A percentile compares a stretch with the other conserved stretches of the same genome.
phyloP scores from a whole-genome alignment of 2,329 filamentous ascomycete genomes.

The Colletotrichum scovillei region DNA sequence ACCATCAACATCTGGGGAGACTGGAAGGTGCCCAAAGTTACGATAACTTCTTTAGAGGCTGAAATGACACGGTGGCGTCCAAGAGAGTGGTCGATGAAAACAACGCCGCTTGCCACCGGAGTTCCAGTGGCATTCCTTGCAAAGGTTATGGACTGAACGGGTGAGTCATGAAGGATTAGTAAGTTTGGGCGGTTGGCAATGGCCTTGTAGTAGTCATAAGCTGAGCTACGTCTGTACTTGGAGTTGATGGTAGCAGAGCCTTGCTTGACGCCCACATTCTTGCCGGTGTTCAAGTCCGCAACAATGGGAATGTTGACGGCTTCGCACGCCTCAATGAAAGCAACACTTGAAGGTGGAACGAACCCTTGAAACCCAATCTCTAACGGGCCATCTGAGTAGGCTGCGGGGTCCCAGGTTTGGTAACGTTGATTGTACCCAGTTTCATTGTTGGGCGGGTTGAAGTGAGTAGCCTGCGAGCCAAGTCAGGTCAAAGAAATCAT shows the following conservation, averaged over 20 bases:
- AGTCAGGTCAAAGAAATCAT: not conserved
- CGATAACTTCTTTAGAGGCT: conserved; percentile 34
- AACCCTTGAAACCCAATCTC: conserved; percentile 42
- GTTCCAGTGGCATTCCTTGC: conserved; percentile 19
- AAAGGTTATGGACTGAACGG: conserved; percentile 37
- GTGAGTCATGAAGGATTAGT: conserved; percentile 40
- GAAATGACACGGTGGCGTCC: conserved; percentile 34
- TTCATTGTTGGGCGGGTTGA: conserved; percentile 38
- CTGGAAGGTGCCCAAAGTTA: conserved; percentile 33
- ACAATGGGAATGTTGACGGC: conserved; percentile 40
- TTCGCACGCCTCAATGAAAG: conserved; percentile 40
- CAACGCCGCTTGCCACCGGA: conserved; percentile 38
- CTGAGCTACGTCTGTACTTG: conserved; percentile 40
- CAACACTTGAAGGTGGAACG: conserved; percentile 42
- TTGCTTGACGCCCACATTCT: conserved; percentile 43
- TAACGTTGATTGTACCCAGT: conserved; percentile 39
- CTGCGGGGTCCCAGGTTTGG: conserved; percentile 41
- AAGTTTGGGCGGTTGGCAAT: conserved; percentile 38
- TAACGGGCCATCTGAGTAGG: conserved; percentile 41
- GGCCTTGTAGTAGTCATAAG: conserved; percentile 40
- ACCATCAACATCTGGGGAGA: conserved; percentile 37
- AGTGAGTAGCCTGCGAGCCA: conserved; percentile 36
- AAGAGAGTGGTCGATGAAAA: conserved; percentile 40
- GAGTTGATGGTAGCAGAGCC: conserved; percentile 40
- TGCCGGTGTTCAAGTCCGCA: conserved; percentile 41